A percentile compares a stretch with the other conserved stretches of the same genome.
phyloP scores from a whole-genome alignment of 805 yeast species.

The Sungouiella blattae region DNA sequence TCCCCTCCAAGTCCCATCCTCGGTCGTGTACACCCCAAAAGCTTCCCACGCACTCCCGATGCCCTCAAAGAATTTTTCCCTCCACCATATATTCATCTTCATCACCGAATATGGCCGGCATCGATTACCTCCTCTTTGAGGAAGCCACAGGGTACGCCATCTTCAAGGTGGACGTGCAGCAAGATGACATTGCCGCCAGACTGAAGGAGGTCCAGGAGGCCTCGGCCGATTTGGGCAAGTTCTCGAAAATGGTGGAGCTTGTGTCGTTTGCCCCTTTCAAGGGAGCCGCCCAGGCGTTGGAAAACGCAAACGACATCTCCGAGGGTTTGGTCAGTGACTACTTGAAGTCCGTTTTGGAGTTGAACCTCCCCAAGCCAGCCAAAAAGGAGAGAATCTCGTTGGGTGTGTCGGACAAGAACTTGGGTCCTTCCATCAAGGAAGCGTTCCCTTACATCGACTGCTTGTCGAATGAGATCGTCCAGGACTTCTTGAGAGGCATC shows the following conservation, averaged over 20 bases:
- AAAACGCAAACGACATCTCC: conserved; percentile 95
- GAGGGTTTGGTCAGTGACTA: conserved; percentile 95
- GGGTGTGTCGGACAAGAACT: conserved; percentile 90
- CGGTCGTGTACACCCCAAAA: conserved; percentile 7
- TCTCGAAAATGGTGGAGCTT: conserved; percentile 88
- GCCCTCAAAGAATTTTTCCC: conserved; percentile 19
- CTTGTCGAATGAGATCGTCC: conserved; percentile 85
- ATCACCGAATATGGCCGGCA: conserved; percentile 51
- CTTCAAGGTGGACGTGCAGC: conserved; percentile 89
- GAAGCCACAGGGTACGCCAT: conserved; percentile 98
- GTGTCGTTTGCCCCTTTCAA: conserved; percentile 97
- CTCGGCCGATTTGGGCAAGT: conserved; percentile 76
- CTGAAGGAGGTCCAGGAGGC: conserved; percentile 93
- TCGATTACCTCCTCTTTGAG: conserved; percentile 92
- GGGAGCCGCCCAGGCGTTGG: conserved; percentile 99
- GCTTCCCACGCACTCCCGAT: conserved; percentile 16
- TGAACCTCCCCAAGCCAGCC: conserved; percentile 81
- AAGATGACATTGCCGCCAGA: conserved; percentile 89
- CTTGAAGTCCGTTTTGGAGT: conserved; percentile 82
- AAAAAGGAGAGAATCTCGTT: conserved; percentile 64
- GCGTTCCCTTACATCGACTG: conserved; percentile 85
- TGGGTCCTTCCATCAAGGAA: conserved; percentile 97
- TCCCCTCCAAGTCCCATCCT: no score
- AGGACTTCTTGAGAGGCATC: conserved; percentile 92
- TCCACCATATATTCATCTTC: conserved; percentile 2